Evolutionary conservation across 306 rosid species (phyloP), one percentile per base, ranked within the genome.

Genomic region (Corylus heterophylla): DNA sequence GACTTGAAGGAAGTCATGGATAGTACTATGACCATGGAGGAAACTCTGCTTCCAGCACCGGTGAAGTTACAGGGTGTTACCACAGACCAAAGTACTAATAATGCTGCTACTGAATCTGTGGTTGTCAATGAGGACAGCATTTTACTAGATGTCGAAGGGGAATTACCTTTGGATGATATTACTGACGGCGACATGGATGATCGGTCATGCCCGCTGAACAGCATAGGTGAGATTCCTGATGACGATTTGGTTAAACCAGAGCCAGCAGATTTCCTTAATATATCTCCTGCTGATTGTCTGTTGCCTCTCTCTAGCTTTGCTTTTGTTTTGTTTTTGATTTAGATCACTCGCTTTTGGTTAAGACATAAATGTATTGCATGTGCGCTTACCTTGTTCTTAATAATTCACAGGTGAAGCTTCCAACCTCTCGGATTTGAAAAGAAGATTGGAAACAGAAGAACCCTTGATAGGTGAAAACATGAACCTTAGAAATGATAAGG

Each of bases 401-500:
- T 50, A 42, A 64, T 37, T 70, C 71, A 25, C 67, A 73, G 81
- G 78, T 64, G 54, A 77, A 73, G 17, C 31, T 54, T 71, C 69
- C 69, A 44, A 72, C 75, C 67, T 22, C 5, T 54, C 68, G 78
- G 45, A 8, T 25, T 37, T 45, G 37, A 61, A 52, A 10, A 63
- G 62, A 42, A 49, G 58, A 69, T 45, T 54, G 20, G 75, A 73
- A 35, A n/a, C 55, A 54, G 85, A 73, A 45, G 82, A 74, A 31
- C 55, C 50, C 10, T 37, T 56, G 52, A 49, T 8, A 10, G 76
- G n/a, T 7, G 54, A 59, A 39, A 39, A 10, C 13, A 39, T 25
- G 7, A 50, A 63, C 67, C 76, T 18, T 25, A 52, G 27, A 49
- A 69, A 13, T 51, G 51, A 63, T 25, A 69, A 39, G 49, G 29